phyloP scores from a whole-genome alignment of 116 monocot genomes.

The Papilionanthe hybrid region DNA sequence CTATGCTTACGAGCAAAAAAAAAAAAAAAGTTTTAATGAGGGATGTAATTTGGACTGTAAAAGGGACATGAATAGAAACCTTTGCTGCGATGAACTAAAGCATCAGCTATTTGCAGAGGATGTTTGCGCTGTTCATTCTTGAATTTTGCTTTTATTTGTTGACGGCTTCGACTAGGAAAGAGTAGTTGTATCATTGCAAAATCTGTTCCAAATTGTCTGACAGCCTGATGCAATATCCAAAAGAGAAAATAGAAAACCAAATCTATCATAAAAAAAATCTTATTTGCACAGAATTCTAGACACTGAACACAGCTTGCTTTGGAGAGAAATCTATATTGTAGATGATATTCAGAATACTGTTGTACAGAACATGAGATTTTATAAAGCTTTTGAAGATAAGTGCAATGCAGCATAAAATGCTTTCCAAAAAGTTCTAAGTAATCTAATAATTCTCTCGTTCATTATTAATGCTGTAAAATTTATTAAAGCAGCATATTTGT shows the following conservation, averaged over 20 bases:
- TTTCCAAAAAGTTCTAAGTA: background rate
- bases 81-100: slow-evolving; percentile 47
- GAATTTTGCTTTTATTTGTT: slow-evolving; percentile 76
- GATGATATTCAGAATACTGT: background rate
- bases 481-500: background rate
- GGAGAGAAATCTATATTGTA: background rate
- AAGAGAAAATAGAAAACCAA: background rate
- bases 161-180: slow-evolving; percentile 60
- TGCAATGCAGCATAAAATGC: background rate
- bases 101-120: slow-evolving; percentile 64
- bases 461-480: too few relatives aligned
- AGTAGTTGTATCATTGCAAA: slow-evolving; percentile 80
- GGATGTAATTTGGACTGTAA: slow-evolving; percentile 1
- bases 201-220: slow-evolving; percentile 83
- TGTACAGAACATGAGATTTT: background rate
- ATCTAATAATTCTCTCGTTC: background rate
- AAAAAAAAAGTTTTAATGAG: background rate
- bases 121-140: slow-evolving; percentile 73
- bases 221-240: slow-evolving; percentile 34
- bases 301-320: background rate
- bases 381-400: background rate
- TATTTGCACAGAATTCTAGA: background rate
- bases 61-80: slow-evolving; percentile 27
- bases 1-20: background rate
- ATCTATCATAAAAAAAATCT: background rate